Conservation (phyloP, 78 protist genomes). For the Dictyostelium purpureum region DNA sequence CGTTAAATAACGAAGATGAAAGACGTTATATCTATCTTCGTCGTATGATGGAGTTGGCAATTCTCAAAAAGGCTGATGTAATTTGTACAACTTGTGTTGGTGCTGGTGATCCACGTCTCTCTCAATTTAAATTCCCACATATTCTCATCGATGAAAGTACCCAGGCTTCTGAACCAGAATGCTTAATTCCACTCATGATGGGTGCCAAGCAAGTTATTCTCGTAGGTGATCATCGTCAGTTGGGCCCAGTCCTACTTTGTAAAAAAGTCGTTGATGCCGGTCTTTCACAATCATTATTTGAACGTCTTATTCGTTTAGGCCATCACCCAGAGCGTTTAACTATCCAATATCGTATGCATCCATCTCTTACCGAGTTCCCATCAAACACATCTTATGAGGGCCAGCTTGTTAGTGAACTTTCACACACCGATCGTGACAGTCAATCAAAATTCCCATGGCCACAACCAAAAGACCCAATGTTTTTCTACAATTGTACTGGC, state of each 20-base stretch:
- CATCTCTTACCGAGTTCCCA: conserved; percentile 97
- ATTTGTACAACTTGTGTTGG: conserved; percentile 98
- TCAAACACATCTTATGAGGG: conserved; percentile 99
- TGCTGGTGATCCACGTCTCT: conserved; percentile 99
- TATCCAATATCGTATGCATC: conserved; percentile 99
- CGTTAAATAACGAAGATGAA: conserved; percentile 84
- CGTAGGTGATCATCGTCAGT: conserved; percentile 95
- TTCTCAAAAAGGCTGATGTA: conserved; percentile 97
- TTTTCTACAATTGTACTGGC: conserved; percentile 94
- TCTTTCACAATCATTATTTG: conserved; percentile 97
- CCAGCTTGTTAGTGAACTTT: conserved; percentile 80
- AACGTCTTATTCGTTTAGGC: conserved; percentile 96
- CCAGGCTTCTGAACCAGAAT: conserved; percentile 99
- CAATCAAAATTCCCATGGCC: conserved; percentile 96
- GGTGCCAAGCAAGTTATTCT: conserved; percentile 96
- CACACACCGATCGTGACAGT: conserved; percentile 52
- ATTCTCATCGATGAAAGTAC: conserved; percentile 99
- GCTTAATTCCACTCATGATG: conserved; percentile 96
- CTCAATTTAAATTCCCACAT: conserved; percentile 85
- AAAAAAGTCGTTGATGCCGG: conserved; percentile 98
- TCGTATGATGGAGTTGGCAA: conserved; percentile 88
- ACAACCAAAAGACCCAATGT: conserved; percentile 94
- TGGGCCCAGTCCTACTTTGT: conserved; percentile 99
- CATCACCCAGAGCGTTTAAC: conserved; percentile 96
- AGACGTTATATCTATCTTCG: conserved; percentile 42